These are phyloP conservation scores for Aspergillus viridinutans DNA, from an alignment of 2,329 filamentous ascomycete species.

Conservation along the genomic window DNA sequence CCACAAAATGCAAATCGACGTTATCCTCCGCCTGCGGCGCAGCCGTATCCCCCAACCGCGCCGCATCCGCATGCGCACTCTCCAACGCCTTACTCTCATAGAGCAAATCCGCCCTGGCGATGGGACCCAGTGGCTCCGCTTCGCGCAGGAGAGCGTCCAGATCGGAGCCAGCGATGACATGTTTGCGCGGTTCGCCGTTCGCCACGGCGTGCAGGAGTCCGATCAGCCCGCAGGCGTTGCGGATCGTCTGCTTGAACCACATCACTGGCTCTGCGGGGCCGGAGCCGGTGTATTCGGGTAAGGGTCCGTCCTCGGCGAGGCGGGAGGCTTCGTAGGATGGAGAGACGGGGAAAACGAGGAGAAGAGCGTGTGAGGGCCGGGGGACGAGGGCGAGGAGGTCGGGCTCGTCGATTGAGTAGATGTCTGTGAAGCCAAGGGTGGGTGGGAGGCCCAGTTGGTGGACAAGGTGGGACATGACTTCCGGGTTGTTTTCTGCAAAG, in stretches of 20 bases:
- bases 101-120: slow-evolving; percentile 65
- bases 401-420: slow-evolving; percentile 84
- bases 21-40: slow-evolving; percentile 75
- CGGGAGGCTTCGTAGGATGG: slow-evolving; percentile 74
- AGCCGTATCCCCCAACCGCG: slow-evolving; percentile 69
- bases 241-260: slow-evolving; percentile 94
- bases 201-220: slow-evolving; percentile 76
- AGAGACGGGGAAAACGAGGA: slow-evolving; percentile 87
- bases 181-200: slow-evolving; percentile 67
- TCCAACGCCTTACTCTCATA: slow-evolving; percentile 75
- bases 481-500: slow-evolving; percentile 67
- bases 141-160: slow-evolving; percentile 58
- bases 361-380: slow-evolving; percentile 78
- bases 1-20: slow-evolving; percentile 93
- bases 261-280: slow-evolving; percentile 71
- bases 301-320: slow-evolving; percentile 64
- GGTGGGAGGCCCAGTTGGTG: slow-evolving; percentile 78
- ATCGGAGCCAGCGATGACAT: slow-evolving; percentile 52
- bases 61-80: slow-evolving; percentile 71
- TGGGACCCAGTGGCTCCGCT: slow-evolving; percentile 66
- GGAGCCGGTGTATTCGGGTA: slow-evolving; percentile 61
- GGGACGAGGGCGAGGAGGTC: slow-evolving; percentile 82
- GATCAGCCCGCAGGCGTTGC: slow-evolving; percentile 89
- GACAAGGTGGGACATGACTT: slow-evolving; percentile 79
- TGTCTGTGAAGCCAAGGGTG: slow-evolving; percentile 78